A percentile compares a stretch with the other conserved stretches of the same genome.
These are phyloP conservation scores for Ascosphaera apis DNA, from an alignment of 2,329 filamentous ascomycete species.

Conservation along the genomic window DNA sequence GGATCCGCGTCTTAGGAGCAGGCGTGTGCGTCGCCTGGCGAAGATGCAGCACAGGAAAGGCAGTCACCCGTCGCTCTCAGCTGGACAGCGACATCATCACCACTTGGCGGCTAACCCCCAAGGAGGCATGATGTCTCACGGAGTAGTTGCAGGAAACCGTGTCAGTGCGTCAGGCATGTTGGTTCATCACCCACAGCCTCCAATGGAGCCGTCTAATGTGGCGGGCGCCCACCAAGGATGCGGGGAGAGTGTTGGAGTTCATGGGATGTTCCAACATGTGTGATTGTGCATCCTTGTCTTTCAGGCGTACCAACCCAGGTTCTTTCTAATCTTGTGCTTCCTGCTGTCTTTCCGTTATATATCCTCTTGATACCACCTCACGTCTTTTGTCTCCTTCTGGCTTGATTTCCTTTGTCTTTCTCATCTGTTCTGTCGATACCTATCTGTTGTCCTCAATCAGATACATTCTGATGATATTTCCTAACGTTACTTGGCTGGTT, in stretches of 20 bases:
- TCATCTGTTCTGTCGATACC: constrained; percentile 5
- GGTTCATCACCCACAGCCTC: constrained; percentile 53
- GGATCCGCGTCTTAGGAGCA: constrained; percentile 71
- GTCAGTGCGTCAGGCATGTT: constrained; percentile 36
- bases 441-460: not conserved
- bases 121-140: not conserved
- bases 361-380: constrained; percentile 3
- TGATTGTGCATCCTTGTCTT: constrained; percentile 25
- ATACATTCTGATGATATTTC: too few relatives aligned
- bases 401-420: constrained; percentile 11
- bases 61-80: not conserved
- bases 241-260: constrained; percentile 29
- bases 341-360: constrained; percentile 9
- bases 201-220: constrained; percentile 27
- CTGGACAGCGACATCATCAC: constrained; percentile 23
- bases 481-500: too few relatives aligned
- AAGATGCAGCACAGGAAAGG: constrained; percentile 78
- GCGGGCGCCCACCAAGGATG: not conserved
- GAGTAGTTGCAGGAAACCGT: not conserved
- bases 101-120: constrained; percentile 31
- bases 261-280: constrained; percentile 97
- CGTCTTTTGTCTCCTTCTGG: constrained; percentile 5
- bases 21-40: constrained; percentile 80
- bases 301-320: constrained; percentile 1
- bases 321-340: constrained; percentile 16